These are phyloP conservation scores for Rhodotorula mucilaginosa DNA, from an alignment of 1,284 basidiomycete species.

Conservation along the genomic window DNA sequence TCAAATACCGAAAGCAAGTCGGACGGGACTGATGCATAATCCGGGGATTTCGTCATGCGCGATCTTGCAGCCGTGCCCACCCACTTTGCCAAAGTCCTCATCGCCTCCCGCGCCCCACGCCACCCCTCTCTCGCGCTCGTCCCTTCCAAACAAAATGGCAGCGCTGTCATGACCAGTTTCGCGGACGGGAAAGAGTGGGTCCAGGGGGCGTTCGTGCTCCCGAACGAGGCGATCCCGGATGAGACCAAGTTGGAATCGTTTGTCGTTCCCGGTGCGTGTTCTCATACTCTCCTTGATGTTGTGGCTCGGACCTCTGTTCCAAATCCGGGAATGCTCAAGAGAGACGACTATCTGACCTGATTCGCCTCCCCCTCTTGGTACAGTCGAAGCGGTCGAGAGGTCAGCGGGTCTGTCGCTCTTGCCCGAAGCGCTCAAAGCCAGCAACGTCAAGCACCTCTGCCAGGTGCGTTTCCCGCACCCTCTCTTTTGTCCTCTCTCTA, in stretches of 20 bases:
- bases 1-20: background rate
- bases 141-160: background rate
- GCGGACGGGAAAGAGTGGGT: conserved; percentile 62
- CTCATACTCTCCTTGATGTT: background rate
- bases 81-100: conserved; percentile 95
- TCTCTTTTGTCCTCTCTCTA: too few species aligned
- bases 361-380: too few species aligned
- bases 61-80: conserved; percentile 85
- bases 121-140: conserved; percentile 6
- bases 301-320: background rate
- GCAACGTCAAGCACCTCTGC: conserved; percentile 70
- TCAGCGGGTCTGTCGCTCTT: conserved; percentile 87
- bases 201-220: conserved; percentile 89
- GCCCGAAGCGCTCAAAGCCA: conserved; percentile 72
- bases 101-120: conserved; percentile 63
- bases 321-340: too few species aligned
- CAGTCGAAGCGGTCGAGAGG: conserved; percentile 88
- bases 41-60: too few species aligned
- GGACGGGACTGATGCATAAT: background rate
- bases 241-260: conserved; percentile 74
- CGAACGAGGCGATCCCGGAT: conserved; percentile 84
- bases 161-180: background rate
- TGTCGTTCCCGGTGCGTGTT: conserved; percentile 69
- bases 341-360: too few species aligned
- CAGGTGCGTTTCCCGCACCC: conserved; percentile 62